Evolutionary conservation across 2,329 filamentous ascomycete genomes (phyloP).

Genomic region (Rhinocladiella similis): DNA sequence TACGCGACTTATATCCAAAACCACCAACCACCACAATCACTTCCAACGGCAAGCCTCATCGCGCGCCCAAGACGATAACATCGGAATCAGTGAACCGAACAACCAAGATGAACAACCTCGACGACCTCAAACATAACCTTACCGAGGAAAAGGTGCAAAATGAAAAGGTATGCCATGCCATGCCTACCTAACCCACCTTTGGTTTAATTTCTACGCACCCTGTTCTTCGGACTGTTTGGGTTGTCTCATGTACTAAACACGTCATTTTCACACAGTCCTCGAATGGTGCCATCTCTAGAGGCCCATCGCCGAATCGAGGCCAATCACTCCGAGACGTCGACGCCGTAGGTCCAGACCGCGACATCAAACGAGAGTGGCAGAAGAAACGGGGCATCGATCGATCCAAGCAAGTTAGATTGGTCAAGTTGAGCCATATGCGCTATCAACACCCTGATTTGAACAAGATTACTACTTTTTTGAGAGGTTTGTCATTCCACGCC

Average conservation of each 20-base stretch:
- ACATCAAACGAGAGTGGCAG: conserved; percentile 27
- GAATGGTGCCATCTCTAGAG: conserved; percentile 22
- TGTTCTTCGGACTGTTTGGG: too few relatives aligned
- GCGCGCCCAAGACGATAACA: too few relatives aligned
- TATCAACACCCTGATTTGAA: conserved; percentile 55
- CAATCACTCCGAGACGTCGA: conserved; percentile 27
- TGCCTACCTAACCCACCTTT: too few relatives aligned
- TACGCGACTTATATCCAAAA: too few relatives aligned
- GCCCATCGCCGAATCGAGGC: conserved; percentile 30
- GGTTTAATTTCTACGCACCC: too few relatives aligned
- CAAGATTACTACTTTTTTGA: conserved; percentile 48
- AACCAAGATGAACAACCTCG: conserved; percentile 21
- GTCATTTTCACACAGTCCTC: neutral
- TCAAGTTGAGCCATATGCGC: conserved; percentile 52
- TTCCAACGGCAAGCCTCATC: too few relatives aligned
- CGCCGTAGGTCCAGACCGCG: conserved; percentile 22
- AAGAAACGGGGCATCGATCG: conserved; percentile 40
- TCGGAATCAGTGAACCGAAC: neutral
- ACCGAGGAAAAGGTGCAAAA: conserved; percentile 25
- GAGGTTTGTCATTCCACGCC: conserved; percentile 23
- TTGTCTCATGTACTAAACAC: too few relatives aligned
- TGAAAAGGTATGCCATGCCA: conserved; percentile 18
- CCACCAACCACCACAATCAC: too few relatives aligned
- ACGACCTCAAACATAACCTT: conserved; percentile 28
- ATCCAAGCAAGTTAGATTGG: conserved; percentile 48